These are phyloP conservation scores for Oryza rufipogon DNA, from an alignment of 176 grass and related monocot species.

Conservation along the genomic window DNA sequence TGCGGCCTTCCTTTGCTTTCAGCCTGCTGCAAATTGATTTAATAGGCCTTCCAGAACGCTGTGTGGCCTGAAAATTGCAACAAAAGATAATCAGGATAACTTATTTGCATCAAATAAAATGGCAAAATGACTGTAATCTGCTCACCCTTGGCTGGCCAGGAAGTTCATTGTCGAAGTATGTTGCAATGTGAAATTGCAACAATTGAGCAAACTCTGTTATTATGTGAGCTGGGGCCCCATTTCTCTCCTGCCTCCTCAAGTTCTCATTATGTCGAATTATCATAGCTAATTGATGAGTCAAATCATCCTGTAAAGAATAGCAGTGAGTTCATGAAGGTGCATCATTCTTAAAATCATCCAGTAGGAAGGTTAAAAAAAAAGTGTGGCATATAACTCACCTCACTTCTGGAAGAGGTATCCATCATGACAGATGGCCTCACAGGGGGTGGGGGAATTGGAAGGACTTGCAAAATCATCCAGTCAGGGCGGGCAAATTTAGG, in stretches of 20 bases:
- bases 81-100: constrained; percentile 19
- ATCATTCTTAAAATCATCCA: not conserved
- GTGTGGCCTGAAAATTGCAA: constrained; percentile 71
- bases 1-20: constrained; percentile 97
- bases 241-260: constrained; percentile 92
- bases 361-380: not conserved
- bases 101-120: constrained; percentile 14
- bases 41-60: constrained; percentile 92
- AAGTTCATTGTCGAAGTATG: constrained; percentile 99
- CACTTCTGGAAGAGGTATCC: constrained; percentile 98
- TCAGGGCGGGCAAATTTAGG: constrained; percentile 97
- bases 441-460: constrained; percentile 95
- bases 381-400: constrained; percentile 51
- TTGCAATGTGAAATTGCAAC: constrained; percentile 97
- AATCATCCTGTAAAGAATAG: constrained; percentile 76
- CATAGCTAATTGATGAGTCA: constrained; percentile 98
- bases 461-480: constrained; percentile 99
- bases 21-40: constrained; percentile 98
- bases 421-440: constrained; percentile 99
- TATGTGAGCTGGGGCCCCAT: constrained; percentile 98
- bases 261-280: constrained; percentile 99
- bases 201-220: constrained; percentile 97
- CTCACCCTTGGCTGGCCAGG: constrained; percentile 90
- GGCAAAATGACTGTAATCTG: not conserved
- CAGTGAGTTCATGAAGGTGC: not conserved